A percentile compares a stretch with the other conserved stretches of the same genome.
phyloP scores from a whole-genome alignment of 352 stramenopile genomes.

The Phytophthora sojae region DNA sequence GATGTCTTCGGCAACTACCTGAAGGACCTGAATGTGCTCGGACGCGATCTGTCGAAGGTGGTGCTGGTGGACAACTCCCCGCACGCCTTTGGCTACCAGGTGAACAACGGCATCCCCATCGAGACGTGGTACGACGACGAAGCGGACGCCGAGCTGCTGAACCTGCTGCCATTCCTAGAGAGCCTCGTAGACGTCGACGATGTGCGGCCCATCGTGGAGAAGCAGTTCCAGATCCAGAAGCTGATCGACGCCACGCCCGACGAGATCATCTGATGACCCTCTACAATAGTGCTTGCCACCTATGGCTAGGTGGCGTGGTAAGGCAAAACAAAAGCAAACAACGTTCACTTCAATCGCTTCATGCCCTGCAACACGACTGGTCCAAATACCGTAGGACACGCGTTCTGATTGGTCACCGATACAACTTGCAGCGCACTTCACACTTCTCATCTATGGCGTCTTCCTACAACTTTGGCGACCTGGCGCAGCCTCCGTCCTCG shows the following conservation, averaged over 20 bases:
- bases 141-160: conserved; percentile 96
- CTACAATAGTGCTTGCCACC: conserved; percentile 12
- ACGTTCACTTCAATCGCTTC: conserved; percentile 6
- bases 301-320: conserved; percentile 4
- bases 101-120: conserved; percentile 98
- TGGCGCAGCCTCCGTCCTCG: conserved; percentile 24
- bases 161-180: conserved; percentile 96
- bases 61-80: conserved; percentile 98
- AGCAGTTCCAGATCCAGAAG: conserved; percentile 93
- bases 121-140: conserved; percentile 99
- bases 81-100: conserved; percentile 98
- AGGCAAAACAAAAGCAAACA: conserved; percentile 3
- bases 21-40: conserved; percentile 98
- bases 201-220: conserved; percentile 89
- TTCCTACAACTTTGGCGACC: conserved; percentile 37
- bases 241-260: conserved; percentile 85
- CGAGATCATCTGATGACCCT: conserved; percentile 45
- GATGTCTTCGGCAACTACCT: conserved; percentile 98
- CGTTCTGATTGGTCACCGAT: conserved; percentile 28
- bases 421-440: conserved; percentile 3
- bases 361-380: conserved; percentile 6
- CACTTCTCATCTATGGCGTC: conserved; percentile 30
- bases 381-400: conserved; percentile 27
- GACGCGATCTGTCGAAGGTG: conserved; percentile 91
- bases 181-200: conserved; percentile 89